Evolutionary conservation across 2,329 filamentous ascomycete genomes (phyloP).

Genomic region (Hypoxylon sp.): DNA sequence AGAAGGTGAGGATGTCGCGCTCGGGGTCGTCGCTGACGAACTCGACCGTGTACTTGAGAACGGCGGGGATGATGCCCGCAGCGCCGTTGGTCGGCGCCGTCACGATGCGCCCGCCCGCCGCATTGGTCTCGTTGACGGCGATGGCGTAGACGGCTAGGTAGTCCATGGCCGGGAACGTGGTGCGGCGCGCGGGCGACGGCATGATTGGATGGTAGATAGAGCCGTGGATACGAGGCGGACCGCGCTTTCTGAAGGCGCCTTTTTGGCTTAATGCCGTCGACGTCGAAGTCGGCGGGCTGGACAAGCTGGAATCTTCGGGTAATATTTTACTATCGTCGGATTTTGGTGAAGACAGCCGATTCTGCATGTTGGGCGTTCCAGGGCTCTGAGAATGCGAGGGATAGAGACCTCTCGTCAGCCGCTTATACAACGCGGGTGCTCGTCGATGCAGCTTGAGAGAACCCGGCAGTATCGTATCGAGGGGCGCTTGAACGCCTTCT

Average conservation of each 20-base stretch:
- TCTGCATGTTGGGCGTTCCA: constrained; percentile 23
- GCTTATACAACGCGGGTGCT: constrained; percentile 59
- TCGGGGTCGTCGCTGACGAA: constrained; percentile 64
- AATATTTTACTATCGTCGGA: constrained; percentile 3
- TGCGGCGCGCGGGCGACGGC: constrained; percentile 59
- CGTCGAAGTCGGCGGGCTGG: constrained; percentile 19
- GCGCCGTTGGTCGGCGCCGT: constrained; percentile 65
- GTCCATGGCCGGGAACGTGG: constrained; percentile 63
- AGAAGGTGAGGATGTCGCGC: constrained; percentile 62
- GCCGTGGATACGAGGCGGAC: constrained; percentile 58
- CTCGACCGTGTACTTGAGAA: constrained; percentile 63
- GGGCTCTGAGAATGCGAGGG: constrained; percentile 50
- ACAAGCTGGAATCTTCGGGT: constrained; percentile 9
- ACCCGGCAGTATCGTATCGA: constrained; percentile 57
- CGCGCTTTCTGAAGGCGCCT: constrained; percentile 45
- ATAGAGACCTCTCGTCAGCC: constrained; percentile 61
- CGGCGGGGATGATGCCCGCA: constrained; percentile 63
- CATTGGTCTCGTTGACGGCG: constrained; percentile 66
- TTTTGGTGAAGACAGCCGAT: constrained; percentile 36
- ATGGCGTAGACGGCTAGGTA: constrained; percentile 64
- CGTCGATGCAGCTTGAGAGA: constrained; percentile 61
- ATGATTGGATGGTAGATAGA: constrained; percentile 60
- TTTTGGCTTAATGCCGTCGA: constrained; percentile 38
- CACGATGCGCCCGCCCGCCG: constrained; percentile 62
- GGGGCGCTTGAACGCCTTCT: constrained; percentile 60